Percentiles rank a stretch among this genome's conserved stretches.
Conservation (phyloP, 306 rosid genomes). For the Fragaria iinumae region DNA sequence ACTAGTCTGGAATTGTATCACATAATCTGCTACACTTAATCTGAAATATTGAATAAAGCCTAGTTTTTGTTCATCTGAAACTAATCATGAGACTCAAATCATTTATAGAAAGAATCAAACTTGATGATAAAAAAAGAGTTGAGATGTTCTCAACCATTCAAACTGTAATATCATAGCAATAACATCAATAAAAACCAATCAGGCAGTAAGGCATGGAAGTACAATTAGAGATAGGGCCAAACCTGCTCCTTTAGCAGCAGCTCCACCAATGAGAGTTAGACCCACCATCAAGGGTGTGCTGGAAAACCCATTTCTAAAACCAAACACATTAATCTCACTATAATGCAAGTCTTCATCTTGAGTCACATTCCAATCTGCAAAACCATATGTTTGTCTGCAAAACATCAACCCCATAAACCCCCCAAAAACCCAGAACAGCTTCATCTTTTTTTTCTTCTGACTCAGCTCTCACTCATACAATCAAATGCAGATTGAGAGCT, state of each 20-base stretch:
- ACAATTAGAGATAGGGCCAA: neutral
- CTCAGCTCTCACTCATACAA: neutral
- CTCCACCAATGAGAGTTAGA: conserved; percentile 77
- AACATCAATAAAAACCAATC: neutral
- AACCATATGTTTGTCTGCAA: neutral
- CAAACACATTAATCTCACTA: conserved; percentile 12
- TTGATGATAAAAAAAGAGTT: neutral
- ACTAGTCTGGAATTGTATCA: neutral
- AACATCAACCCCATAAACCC: conserved; percentile 18
- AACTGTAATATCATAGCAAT: neutral
- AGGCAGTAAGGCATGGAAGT: neutral
- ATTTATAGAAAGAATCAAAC: conserved; percentile 1
- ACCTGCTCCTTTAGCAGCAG: conserved; percentile 85
- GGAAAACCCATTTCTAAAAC: conserved; percentile 2
- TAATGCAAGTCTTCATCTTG: conserved; percentile 11
- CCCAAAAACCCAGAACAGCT: conserved; percentile 14
- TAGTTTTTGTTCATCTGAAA: neutral
- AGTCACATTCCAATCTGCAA: conserved; percentile 1
- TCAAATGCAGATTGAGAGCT: conserved; percentile 7
- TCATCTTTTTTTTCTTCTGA: neutral
- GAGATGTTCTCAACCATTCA: neutral
- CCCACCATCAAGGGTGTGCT: conserved; percentile 49
- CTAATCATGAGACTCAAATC: neutral
- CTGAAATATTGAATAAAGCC: neutral
- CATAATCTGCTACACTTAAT: neutral